Evolutionary conservation across 1,284 basidiomycete species (phyloP).

Genomic region (Wallemia hederae): DNA sequence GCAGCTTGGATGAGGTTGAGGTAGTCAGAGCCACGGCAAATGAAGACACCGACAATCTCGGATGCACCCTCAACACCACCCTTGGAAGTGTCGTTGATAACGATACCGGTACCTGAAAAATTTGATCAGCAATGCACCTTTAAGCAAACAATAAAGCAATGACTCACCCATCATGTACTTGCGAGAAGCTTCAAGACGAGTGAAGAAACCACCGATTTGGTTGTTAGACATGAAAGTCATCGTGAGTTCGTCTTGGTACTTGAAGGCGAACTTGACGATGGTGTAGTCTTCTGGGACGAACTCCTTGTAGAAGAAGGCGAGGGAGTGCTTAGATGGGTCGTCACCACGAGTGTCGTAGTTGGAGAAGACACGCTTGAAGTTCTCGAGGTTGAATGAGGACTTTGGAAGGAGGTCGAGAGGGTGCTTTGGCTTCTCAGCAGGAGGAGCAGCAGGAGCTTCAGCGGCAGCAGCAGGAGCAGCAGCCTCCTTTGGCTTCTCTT

Average conservation of each 20-base stretch:
- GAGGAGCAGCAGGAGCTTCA: conserved; percentile 32
- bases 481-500: conserved; percentile 7
- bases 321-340: conserved; percentile 32
- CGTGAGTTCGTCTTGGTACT: conserved; percentile 86
- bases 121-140: too few species aligned
- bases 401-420: conserved; percentile 76
- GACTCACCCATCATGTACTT: conserved; percentile 30
- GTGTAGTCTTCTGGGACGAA: conserved; percentile 56
- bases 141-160: too few species aligned
- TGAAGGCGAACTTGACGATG: conserved; percentile 74
- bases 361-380: conserved; percentile 93
- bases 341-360: conserved; percentile 75
- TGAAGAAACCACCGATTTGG: conserved; percentile 72
- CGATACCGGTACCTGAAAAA: too few species aligned
- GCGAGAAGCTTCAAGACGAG: conserved; percentile 75
- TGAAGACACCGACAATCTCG: conserved; percentile 22
- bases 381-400: conserved; percentile 75
- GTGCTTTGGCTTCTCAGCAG: conserved; percentile 56
- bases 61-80: too few species aligned
- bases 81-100: neutral
- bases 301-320: conserved; percentile 63
- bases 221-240: conserved; percentile 66
- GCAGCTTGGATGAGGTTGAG: conserved; percentile 47
- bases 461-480: conserved; percentile 22
- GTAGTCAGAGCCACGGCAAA: conserved; percentile 40